Base-by-base conservation (phyloP, 2,329 filamentous ascomycete genomes). In the Lasiodiplodia citricola region DNA sequence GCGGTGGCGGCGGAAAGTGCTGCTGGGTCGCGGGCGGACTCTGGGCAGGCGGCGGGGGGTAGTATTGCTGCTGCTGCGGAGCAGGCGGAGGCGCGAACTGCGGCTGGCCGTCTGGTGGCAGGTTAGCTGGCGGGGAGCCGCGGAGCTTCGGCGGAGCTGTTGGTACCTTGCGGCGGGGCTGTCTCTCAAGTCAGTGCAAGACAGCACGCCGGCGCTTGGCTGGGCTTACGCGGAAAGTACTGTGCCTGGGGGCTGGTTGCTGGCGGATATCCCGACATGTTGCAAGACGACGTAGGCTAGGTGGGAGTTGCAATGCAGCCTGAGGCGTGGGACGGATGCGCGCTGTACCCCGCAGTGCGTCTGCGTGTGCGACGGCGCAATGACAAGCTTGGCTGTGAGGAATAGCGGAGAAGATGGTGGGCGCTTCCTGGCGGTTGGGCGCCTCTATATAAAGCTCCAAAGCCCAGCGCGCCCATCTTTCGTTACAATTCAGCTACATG, bases 1-100 rank as follows among this genome's bases (percentile, higher is more conserved):
- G 72, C 54, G 55, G 75, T 23, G 80, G 81, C 67, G 80, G 79
- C 25, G 79, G 72, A 68, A 78, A 82, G 71, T 78, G 78, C 65
- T 80, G 77, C 70, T 79, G 77, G 69, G 78, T 75, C 25, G 71
- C 71, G 28, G 68, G 70, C 14, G 65, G 55, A 47, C 68, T 68
- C 55, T 56, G 51, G 6, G 38, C 75, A 14, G 75, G 76, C 14
- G 76, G 75, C 16, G 74, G 75, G 8, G 75, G 72, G 50, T 68
- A 71, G 50, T 71, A 67, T 41, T 71, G 70, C 21, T 64, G 68
- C 35, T 68, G 68, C 16, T 55, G 55, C 13, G 41, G 41, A 4
- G 58, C 41, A n/a, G 62, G 75, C 13, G 75, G 76, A 21, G 76
- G 75, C 25, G 74, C 72, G 41, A 71, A 76, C 16, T 69, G 70